Base-by-base conservation (phyloP, 2,329 filamentous ascomycete species). In the Diaporthe citri region DNA sequence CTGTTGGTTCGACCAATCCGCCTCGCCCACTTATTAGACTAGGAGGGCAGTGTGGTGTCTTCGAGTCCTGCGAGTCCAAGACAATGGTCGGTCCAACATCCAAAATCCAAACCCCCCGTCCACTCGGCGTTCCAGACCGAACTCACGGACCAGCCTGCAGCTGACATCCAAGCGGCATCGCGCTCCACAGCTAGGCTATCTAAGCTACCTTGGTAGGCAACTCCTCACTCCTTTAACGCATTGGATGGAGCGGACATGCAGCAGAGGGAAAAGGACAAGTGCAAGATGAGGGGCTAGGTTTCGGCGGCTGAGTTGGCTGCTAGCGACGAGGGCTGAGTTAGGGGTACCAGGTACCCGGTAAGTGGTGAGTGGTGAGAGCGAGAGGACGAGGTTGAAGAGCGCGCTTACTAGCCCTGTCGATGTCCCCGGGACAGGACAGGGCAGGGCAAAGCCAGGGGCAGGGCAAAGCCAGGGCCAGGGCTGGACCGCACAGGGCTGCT, bases 21-120 rank as follows among this genome's bases (percentile, higher is more conserved):
- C 62, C 62, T 51, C 60, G 34, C 41, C 13, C 25, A 34, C 43
- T 34, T 39, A 39, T 13, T 39, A 39, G 36, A 39, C 36, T 39
- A 12, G 10, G 12, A 39, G 12, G 12, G 36, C 36, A 39, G 34
- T 39, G 56, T n/a, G 25, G 51, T 41, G 20, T 43, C 39, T 31
- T 46, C 43, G 56, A 72, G 70, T 62, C 56, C 41, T 60, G 46
- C 43, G 56, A 59, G 57, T 72, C 56, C 70, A 69, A 69, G 48
- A 69, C 64, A 69, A 41, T 60, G 57, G 62, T 20, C 67, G 39
- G 34, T 57, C 39, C 25, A 51, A 60, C n/a, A 39, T 41, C n/a
- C 69, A 36, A 28, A 28, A 17, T 12, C 41, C 69, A 25, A 36
- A 10, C 5, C 56, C 55, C 55, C 70, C 70, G 31, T 25, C 56